Base-by-base conservation (phyloP, 495 filamentous ascomycete genomes). In the Penicillium paxilli region DNA sequence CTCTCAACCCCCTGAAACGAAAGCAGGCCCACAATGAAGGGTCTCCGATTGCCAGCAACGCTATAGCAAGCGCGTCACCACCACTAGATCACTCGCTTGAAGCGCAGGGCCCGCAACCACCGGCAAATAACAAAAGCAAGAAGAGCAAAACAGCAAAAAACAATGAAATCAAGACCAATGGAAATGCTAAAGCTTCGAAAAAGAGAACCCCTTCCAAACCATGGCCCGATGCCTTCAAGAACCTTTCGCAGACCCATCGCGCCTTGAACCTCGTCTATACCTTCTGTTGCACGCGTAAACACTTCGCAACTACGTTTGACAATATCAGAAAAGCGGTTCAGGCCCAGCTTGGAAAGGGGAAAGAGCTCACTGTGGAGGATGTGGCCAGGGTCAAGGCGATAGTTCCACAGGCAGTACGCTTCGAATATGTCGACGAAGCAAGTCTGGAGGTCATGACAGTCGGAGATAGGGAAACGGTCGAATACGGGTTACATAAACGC, bases 261-360 rank as follows among this genome's bases (percentile, higher is more conserved):
- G 92, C 95, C 6, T 71, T 98, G 50, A 98, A 96, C 61, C 70
- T 97, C 4, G 91, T 97, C 6, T 96, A 90, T 62, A 98, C 94
- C 1, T 98, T 98, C 70, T 92, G 89, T 69, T 93, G 85, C 63
- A 92, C 93, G 7, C 86, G 95, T 8, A 96, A 95, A 65, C 90
- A 96, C 55, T 75, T 98, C 7, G 86, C 87, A 0, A 97, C 94
- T 0, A 96, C 95, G 0, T 92, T 96, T 61, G 87, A 92, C 20
- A 96, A 85, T 35, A 87, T 98, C 47, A 89, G 87, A 56, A 78
- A 83, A 0, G 84, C 94, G 0, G 92, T 98, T 0, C 91, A 97
- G 69, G 82, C 79, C 1, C 91, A 96, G 65, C 89, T 83, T 44
- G 87, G 89, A 1, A 51, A 56, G 59, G 65, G 63, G 10, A 80